Evolutionary conservation across 192 early-diverging fungal species (phyloP).

Genomic region (Gryganskiella cystojenkinii): DNA sequence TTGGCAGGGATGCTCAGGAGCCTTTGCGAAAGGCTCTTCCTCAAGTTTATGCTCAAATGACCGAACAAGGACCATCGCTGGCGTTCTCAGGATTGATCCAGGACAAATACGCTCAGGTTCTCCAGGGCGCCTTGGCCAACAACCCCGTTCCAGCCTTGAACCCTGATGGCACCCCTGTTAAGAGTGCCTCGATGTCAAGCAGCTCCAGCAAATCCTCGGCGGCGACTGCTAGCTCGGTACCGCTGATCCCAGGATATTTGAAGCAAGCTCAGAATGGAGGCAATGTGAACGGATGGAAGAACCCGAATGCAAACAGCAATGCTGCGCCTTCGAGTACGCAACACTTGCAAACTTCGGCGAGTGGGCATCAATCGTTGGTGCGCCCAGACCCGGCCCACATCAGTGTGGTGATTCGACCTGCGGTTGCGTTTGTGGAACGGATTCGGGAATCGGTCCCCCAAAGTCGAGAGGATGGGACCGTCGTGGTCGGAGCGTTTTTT

Average conservation of each 20-base stretch:
- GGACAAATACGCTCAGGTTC: slow-evolving; percentile 45
- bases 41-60: slow-evolving; percentile 48
- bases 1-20: slow-evolving; percentile 12
- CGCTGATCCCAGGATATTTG: slow-evolving; percentile 41
- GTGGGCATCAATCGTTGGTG: slow-evolving; percentile 44
- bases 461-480: slow-evolving; percentile 49
- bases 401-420: slow-evolving; percentile 47
- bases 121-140: slow-evolving; percentile 17
- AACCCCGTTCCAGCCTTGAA: slow-evolving; percentile 20
- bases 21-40: slow-evolving; percentile 32
- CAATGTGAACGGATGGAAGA: slow-evolving; percentile 30
- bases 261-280: slow-evolving; percentile 37
- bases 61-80: slow-evolving; percentile 36
- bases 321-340: not conserved
- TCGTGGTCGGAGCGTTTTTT: slow-evolving; percentile 51
- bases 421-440: slow-evolving; percentile 48
- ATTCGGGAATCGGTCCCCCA: slow-evolving; percentile 38
- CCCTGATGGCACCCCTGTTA: not conserved
- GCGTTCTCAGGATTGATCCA: slow-evolving; percentile 50
- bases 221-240: slow-evolving; percentile 41
- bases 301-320: slow-evolving; percentile 1
- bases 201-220: slow-evolving; percentile 10
- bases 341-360: slow-evolving; percentile 38
- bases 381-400: slow-evolving; percentile 44
- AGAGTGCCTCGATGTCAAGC: not conserved